Evolutionary conservation across 148 eudicot genomes (phyloP).

Genomic region (Camellia sinensis): DNA sequence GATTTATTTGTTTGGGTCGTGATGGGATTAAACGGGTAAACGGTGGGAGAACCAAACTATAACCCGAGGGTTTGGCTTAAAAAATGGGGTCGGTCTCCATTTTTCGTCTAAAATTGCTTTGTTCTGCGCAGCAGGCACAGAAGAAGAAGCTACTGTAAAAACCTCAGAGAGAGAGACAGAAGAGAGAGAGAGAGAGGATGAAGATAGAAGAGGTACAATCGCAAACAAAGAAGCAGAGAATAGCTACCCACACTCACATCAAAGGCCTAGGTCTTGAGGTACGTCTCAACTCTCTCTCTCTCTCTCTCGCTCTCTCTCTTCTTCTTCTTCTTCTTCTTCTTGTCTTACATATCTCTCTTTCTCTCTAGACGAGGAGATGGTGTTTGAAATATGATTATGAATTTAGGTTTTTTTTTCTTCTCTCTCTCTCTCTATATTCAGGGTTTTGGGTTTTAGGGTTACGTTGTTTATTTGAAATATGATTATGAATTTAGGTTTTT

Average conservation of each 20-base stretch:
- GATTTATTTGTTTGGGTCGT: too few relatives aligned
- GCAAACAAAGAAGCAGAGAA: constrained; percentile 84
- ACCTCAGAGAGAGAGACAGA: constrained; percentile 11
- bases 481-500: background rate
- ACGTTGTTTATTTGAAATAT: background rate
- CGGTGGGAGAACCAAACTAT: background rate
- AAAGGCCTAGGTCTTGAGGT: constrained; percentile 98
- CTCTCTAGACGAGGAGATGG: background rate
- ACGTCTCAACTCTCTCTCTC: background rate
- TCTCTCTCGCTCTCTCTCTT: background rate
- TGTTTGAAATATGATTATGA: background rate
- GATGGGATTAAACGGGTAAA: background rate
- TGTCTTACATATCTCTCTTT: background rate
- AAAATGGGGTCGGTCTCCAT: background rate
- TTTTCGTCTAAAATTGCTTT: background rate
- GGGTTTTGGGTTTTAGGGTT: constrained; percentile 35
- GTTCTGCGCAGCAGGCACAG: background rate
- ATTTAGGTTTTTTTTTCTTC: background rate
- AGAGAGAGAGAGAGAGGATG: constrained; percentile 33
- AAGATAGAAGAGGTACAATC: constrained; percentile 98
- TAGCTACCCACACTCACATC: constrained; percentile 95
- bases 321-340: background rate
- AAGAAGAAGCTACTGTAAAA: background rate
- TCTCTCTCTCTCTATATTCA: background rate
- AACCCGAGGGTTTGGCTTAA: background rate